Percentiles rank a stretch among this genome's conserved stretches.
These are phyloP conservation scores for Boletus rubropictus DNA, from an alignment of 768 basidiomycete genomes.

Conservation along the genomic window DNA sequence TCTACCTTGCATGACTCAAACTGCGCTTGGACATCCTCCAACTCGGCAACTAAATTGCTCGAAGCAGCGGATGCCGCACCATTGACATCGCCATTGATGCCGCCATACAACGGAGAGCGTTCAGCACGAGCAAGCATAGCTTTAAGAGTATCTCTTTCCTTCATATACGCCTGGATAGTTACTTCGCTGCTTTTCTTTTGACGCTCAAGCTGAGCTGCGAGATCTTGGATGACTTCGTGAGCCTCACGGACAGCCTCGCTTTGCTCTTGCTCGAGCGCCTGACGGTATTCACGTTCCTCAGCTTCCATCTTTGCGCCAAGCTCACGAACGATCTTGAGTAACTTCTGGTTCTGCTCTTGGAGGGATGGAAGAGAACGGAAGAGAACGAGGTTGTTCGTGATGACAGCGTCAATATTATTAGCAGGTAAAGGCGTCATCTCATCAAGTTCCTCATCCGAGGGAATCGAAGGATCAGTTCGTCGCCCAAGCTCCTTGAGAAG, in stretches of 20 bases:
- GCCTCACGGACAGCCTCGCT: conserved; percentile 81
- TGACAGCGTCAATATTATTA: conserved; percentile 67
- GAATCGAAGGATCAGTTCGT: conserved; percentile 78
- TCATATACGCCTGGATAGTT: conserved; percentile 75
- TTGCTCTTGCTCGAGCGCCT: conserved; percentile 66
- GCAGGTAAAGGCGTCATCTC: conserved; percentile 42
- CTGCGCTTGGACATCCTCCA: conserved; percentile 69
- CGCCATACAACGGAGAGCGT: conserved; percentile 14
- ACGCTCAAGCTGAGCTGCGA: conserved; percentile 71
- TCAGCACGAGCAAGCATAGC: conserved; percentile 61
- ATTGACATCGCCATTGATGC: conserved; percentile 32
- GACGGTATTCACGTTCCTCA: conserved; percentile 73
- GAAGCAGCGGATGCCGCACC: conserved; percentile 17
- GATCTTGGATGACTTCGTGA: conserved; percentile 74
- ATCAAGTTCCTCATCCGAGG: conserved; percentile 57
- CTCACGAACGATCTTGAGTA: conserved; percentile 78
- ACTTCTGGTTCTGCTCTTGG: conserved; percentile 89
- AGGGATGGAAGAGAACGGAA: conserved; percentile 75
- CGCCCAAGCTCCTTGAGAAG: conserved; percentile 76
- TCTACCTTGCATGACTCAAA: conserved; percentile 78
- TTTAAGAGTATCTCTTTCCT: conserved; percentile 83
- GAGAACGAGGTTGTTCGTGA: conserved; percentile 82
- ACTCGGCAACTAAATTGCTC: conserved; percentile 49
- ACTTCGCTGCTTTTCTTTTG: conserved; percentile 66
- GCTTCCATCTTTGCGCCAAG: conserved; percentile 81